Evolutionary conservation across 108 stramenopile genomes (phyloP), one percentile per base, ranked within the genome.

Genomic region (Fragilariopsis cylindrus): DNA sequence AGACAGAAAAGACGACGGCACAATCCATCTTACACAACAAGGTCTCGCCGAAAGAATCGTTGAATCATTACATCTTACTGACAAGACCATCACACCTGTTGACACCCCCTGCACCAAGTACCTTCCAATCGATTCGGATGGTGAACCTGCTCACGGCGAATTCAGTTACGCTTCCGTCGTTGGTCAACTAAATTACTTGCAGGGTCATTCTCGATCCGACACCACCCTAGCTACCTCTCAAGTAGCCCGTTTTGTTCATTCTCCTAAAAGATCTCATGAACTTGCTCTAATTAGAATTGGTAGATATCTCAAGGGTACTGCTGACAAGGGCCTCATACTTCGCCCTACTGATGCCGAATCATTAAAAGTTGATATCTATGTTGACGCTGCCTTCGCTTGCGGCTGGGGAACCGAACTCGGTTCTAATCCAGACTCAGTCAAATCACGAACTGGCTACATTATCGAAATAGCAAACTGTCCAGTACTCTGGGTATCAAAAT

Each of bases 341-440:
- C 45, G 54, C 48, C 78, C 73, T 3, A 40, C 47, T 57, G 53
- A 54, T 12, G 16, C 71, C 4, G 21, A 21, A 21, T 21, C 21
- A 21, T 16, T 77, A 11, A 15, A n/a, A 15, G 57, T 87, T 52
- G 81, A 85, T 40, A 79, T 66, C n/a, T 85, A 69, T 56, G 76
- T 77, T 16, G 82, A 87, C 50, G 81, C 83, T 5, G 78, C 82
- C 53, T 85, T 85, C 72, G 78, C 86, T 30, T 78, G 86, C 12
- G 56, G 81, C 9, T 88, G 73, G 62, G 47, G 48, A 7, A 45
- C 57, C 40, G 83, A 85, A 54, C 53, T 75, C n/a, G 9, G 19
- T 12, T 19, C 69, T 15, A 79, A 87, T 67, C 82, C 87, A 63
- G 60, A 16, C 2, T 74, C 21, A 21, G 21, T 21, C 21, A 21